Conservation (phyloP, 768 basidiomycete species). For the Kondoa malvinella region DNA sequence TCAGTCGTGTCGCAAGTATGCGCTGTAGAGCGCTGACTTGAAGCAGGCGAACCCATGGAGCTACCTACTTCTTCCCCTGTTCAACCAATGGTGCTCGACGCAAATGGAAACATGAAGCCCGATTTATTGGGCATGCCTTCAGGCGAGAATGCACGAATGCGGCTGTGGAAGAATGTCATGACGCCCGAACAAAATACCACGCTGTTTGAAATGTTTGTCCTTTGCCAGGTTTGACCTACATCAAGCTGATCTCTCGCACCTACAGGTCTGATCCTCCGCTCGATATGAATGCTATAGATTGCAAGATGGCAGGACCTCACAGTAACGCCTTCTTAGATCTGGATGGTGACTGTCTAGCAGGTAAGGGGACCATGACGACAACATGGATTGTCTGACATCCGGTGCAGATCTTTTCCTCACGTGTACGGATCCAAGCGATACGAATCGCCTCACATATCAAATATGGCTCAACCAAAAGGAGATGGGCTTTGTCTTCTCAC, state of each 20-base stretch:
- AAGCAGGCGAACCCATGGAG: neutral
- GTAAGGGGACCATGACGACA: conserved; percentile 33
- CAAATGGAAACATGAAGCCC: conserved; percentile 72
- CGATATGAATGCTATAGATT: conserved; percentile 38
- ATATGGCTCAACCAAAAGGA: conserved; percentile 81
- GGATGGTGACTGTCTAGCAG: conserved; percentile 87
- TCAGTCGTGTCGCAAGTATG: conserved; percentile 8
- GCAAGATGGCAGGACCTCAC: conserved; percentile 69
- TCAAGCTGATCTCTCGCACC: conserved; percentile 32
- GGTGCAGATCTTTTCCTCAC: conserved; percentile 66
- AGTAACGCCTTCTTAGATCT: conserved; percentile 88
- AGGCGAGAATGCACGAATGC: conserved; percentile 36
- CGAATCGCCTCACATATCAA: conserved; percentile 51
- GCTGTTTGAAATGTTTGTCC: conserved; percentile 52
- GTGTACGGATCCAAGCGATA: conserved; percentile 47
- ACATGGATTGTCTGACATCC: neutral
- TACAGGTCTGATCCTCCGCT: conserved; percentile 44
- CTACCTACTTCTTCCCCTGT: conserved; percentile 49
- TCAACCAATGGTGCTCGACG: conserved; percentile 74
- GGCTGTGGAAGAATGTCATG: conserved; percentile 70
- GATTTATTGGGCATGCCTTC: conserved; percentile 60
- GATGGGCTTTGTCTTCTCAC: conserved; percentile 53
- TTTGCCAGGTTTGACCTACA: conserved; percentile 1
- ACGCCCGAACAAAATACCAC: conserved; percentile 42
- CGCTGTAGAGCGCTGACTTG: neutral